Conservation (phyloP, 441 rosid genomes). For the Lepidium campestre region DNA sequence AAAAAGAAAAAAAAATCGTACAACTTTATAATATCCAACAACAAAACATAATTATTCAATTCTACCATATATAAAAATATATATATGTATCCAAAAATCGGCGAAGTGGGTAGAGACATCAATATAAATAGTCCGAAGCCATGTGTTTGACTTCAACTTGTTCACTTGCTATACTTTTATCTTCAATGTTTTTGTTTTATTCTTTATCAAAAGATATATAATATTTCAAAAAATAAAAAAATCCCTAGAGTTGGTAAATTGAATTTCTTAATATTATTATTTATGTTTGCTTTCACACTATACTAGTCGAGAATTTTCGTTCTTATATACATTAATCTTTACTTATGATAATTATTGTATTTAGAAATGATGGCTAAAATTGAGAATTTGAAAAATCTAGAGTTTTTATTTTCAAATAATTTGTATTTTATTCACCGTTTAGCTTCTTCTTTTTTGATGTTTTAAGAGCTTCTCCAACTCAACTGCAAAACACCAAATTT, state of each 20-base stretch:
- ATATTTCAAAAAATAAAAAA: neutral
- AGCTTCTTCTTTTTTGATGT: too few relatives aligned
- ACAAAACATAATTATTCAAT: too few relatives aligned
- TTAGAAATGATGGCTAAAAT: neutral
- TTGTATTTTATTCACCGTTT: too few relatives aligned
- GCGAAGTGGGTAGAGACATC: constrained; percentile 18
- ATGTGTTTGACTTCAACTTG: constrained; percentile 20
- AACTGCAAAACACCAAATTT: too few relatives aligned
- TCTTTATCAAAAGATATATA: neutral
- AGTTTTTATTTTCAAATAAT: too few relatives aligned
- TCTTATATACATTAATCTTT: neutral
- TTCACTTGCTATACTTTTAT: neutral
- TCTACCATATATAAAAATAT: neutral
- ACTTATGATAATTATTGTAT: neutral
- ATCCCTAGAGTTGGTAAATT: neutral
- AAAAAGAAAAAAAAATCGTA: neutral
- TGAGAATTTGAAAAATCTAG: too few relatives aligned
- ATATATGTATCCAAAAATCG: neutral
- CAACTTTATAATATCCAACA: neutral
- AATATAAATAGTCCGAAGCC: constrained; percentile 3
- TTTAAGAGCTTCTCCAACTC: too few relatives aligned
- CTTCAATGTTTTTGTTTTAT: neutral
- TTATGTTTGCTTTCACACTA: neutral
- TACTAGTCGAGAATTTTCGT: neutral
- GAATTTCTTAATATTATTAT: neutral